Conservation (phyloP, 2,329 filamentous ascomycete genomes). For the Diaporthe sp. region DNA sequence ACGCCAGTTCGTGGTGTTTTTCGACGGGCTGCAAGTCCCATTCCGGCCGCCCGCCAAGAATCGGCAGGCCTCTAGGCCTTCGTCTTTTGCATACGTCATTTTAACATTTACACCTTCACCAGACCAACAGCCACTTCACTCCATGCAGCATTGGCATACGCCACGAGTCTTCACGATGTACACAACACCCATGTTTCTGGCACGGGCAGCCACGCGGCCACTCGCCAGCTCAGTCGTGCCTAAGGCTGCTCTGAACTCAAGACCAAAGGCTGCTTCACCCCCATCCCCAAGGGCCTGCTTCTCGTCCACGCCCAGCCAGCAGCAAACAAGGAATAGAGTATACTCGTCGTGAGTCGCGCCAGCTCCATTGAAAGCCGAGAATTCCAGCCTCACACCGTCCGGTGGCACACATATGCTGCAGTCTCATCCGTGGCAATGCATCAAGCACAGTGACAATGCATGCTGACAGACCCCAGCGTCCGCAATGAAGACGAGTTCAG, state of each 20-base stretch:
- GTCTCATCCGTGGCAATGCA: background rate
- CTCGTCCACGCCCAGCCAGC: constrained; percentile 30
- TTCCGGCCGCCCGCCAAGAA: too few species aligned
- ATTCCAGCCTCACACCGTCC: background rate
- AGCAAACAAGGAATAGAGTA: constrained; percentile 43
- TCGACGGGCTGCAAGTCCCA: too few species aligned
- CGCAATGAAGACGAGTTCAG: constrained; percentile 68
- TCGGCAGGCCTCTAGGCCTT: too few species aligned
- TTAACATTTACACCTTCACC: background rate
- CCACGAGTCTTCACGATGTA: constrained; percentile 1
- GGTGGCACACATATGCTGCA: background rate
- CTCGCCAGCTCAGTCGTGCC: background rate
- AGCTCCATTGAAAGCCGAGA: background rate
- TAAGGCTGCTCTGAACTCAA: constrained; percentile 2
- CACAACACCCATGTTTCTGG: background rate
- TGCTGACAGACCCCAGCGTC: constrained; percentile 57
- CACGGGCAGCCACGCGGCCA: constrained; percentile 4
- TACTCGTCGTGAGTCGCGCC: constrained; percentile 51
- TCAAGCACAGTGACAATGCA: too few species aligned
- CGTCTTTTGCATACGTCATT: background rate
- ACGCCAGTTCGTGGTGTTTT: too few species aligned
- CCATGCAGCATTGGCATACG: background rate
- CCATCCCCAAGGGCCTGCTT: constrained; percentile 13
- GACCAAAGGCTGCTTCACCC: background rate
- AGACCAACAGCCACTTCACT: too few species aligned